Evolutionary conservation across 2,329 filamentous ascomycete genomes (phyloP).

Genomic region (Orbilia brochopaga): DNA sequence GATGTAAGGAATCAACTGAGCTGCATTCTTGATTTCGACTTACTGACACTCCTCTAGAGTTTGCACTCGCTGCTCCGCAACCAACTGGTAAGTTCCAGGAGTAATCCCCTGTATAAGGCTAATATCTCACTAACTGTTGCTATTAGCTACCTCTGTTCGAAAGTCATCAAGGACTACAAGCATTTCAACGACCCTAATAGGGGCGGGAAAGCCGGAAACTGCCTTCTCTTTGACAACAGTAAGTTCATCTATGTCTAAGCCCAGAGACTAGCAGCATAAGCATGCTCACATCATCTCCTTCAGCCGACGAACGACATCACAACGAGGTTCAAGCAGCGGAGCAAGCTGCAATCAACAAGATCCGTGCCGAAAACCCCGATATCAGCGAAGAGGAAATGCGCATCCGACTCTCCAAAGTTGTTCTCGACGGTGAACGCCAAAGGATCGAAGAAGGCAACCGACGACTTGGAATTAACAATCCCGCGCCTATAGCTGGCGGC

Average conservation of each 20-base stretch:
- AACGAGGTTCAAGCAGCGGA: conserved; percentile 70
- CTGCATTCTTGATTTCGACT: neutral
- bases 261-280: neutral
- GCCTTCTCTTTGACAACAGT: conserved; percentile 70
- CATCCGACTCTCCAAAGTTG: conserved; percentile 66
- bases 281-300: neutral
- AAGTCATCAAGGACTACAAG: conserved; percentile 67
- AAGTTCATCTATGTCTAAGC: conserved; percentile 1
- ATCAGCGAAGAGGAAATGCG: conserved; percentile 66
- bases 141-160: conserved; percentile 72
- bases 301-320: conserved; percentile 66
- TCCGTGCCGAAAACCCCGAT: conserved; percentile 67
- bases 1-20: conserved; percentile 61
- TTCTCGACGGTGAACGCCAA: conserved; percentile 57
- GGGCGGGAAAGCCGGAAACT: conserved; percentile 65
- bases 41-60: conserved; percentile 53
- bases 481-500: neutral
- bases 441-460: conserved; percentile 40
- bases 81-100: conserved; percentile 65
- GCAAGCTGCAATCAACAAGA: conserved; percentile 64
- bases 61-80: conserved; percentile 67
- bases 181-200: conserved; percentile 69
- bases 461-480: conserved; percentile 10
- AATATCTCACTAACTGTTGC: neutral
- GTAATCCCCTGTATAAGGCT: neutral